Conservation (phyloP, 371 early-diverging fungal species). For the Mucor plumbeus region DNA sequence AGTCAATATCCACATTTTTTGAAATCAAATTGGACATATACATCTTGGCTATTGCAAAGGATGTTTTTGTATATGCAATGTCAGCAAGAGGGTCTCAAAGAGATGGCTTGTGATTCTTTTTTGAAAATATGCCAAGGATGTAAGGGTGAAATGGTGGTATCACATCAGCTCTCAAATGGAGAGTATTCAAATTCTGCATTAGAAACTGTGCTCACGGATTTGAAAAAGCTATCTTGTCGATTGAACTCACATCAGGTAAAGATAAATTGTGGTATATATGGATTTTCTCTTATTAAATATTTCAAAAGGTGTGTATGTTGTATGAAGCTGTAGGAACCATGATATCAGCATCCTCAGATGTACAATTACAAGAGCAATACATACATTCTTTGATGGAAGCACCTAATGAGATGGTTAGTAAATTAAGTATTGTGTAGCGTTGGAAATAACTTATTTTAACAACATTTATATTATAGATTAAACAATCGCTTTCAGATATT, state of each 20-base stretch:
- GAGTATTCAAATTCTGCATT: constrained; percentile 70
- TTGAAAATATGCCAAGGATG: constrained; percentile 93
- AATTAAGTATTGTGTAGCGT: background rate
- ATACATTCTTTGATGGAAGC: constrained; percentile 6
- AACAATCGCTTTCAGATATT: background rate
- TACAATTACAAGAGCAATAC: background rate
- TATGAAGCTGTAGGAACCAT: constrained; percentile 88
- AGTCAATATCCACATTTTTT: constrained; percentile 98
- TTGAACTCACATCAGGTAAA: constrained; percentile 79
- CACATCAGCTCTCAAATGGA: constrained; percentile 71
- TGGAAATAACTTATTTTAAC: background rate
- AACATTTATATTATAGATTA: background rate
- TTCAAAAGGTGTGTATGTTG: constrained; percentile 74
- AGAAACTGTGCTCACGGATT: constrained; percentile 75
- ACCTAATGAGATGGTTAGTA: constrained; percentile 20
- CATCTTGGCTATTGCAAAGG: constrained; percentile 96
- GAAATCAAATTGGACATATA: constrained; percentile 94
- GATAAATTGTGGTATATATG: background rate
- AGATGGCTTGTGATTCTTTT: constrained; percentile 99
- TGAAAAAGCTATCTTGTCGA: constrained; percentile 74
- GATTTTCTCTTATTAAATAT: background rate
- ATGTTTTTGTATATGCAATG: constrained; percentile 96
- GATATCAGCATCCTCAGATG: constrained; percentile 6
- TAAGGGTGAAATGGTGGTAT: constrained; percentile 82
- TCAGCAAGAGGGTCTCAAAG: constrained; percentile 96